Evolutionary conservation across 2,329 filamentous ascomycete genomes (phyloP), one percentile per base, ranked within the genome.

Genomic region (Colletotrichum sp.): DNA sequence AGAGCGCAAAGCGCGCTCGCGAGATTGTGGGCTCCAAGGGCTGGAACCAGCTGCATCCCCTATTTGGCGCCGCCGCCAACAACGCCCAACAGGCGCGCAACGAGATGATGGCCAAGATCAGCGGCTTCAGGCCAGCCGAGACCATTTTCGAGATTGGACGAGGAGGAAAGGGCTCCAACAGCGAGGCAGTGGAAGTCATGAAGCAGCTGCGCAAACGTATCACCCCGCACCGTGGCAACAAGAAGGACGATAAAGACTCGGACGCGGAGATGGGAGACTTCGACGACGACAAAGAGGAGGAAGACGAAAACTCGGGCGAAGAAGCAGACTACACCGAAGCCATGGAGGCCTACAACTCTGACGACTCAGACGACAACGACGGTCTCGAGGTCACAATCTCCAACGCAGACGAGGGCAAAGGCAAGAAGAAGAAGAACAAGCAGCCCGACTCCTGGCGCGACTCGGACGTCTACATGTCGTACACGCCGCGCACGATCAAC

Each of bases 61-160:
- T 99, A 1, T 99, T 99, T 82, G 93, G 93, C 43, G 89, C 94
- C 70, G 91, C 94, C 67, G 90, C 90, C 1, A 90, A 92, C 72
- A 87, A 91, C 39, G 85, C 90, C 32, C 94, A 96, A 81, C 90
- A 92, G 75, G 93, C 95, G 65, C 92, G 96, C 36, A 92, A 96
- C 65, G 93, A 94, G 67, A 98, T 99, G 95, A 88, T 99, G 34
- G 95, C 95, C 36, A 92, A 93, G 74, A 95, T 99, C 73, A 96
- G 95, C 80, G 94, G 94, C 3, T 99, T 97, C 86, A 92, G 95
- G 79, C 97, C 98, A 0, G 90, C 93, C 59, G 97, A 99, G 85
- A 99, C 96, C 0, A 95, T 99, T n/a, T 99, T 99, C 80, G 97
- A 99, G 84, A 93, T 98, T 77, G 94, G 94, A 8, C 92, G 93